phyloP scores from a whole-genome alignment of 108 stramenopile genomes.

The Bacterosira constricta region DNA sequence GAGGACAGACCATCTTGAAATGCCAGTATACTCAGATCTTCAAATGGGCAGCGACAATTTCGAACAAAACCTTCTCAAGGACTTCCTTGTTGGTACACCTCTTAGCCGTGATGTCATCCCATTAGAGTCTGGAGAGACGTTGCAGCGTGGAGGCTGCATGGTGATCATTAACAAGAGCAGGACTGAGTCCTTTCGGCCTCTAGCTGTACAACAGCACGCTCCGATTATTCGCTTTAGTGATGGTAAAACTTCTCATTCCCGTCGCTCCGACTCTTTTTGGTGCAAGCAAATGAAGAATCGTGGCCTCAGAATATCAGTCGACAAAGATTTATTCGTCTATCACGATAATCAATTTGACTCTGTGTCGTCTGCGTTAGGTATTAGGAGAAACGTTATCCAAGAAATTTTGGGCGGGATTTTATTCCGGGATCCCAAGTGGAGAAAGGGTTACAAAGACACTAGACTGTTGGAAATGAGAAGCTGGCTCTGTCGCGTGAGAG shows the following conservation, averaged over 20 bases:
- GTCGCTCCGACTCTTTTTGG: conserved; percentile 27
- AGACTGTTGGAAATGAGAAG: conserved; percentile 12
- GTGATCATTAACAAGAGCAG: conserved; percentile 11
- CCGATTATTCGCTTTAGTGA: neutral
- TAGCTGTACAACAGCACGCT: conserved; percentile 21
- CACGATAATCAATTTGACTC: conserved; percentile 15
- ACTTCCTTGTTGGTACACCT: neutral
- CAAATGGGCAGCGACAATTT: neutral
- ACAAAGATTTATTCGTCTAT: conserved; percentile 11
- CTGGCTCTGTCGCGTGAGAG: conserved; percentile 11
- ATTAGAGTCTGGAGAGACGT: neutral
- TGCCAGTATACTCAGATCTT: neutral
- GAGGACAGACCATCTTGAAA: conserved; percentile 14
- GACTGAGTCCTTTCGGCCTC: conserved; percentile 11
- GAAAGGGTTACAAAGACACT: neutral
- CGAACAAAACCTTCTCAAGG: neutral
- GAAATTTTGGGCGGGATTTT: conserved; percentile 19
- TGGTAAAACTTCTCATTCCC: neutral
- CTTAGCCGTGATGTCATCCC: conserved; percentile 14
- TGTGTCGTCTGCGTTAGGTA: neutral
- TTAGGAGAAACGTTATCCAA: conserved; percentile 5
- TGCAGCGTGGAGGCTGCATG: conserved; percentile 25
- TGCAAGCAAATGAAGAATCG: neutral
- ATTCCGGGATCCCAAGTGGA: neutral
- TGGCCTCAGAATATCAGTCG: neutral